Conservation (phyloP, 1,139 yeast genomes). For the Fermentozyma sake region DNA sequence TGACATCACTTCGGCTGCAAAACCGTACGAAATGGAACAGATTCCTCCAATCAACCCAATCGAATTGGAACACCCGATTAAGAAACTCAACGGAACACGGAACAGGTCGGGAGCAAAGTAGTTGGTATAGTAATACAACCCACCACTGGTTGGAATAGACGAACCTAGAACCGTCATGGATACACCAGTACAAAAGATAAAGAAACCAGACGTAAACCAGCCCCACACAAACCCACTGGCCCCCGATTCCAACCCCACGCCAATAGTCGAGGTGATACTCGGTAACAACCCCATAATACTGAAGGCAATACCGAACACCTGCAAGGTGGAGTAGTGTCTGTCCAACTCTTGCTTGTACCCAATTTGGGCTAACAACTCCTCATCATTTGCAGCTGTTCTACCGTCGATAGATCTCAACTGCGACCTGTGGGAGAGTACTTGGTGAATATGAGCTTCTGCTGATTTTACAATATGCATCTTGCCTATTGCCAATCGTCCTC, state of each 20-base stretch:
- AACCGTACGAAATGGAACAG: conserved; percentile 37
- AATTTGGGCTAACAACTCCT: conserved; percentile 46
- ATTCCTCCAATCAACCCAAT: conserved; percentile 34
- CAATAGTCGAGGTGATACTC: conserved; percentile 36
- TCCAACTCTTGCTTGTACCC: conserved; percentile 51
- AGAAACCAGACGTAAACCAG: conserved; percentile 59
- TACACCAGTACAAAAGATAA: conserved; percentile 53
- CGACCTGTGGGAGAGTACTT: conserved; percentile 7
- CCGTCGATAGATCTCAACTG: conserved; percentile 17
- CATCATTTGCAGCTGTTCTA: conserved; percentile 30
- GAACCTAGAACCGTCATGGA: conserved; percentile 66
- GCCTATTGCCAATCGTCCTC: too few species aligned
- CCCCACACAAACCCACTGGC: conserved; percentile 66
- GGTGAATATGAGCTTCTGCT: too few species aligned
- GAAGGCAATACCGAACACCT: conserved; percentile 51
- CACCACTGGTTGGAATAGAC: conserved; percentile 68
- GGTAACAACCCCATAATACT: conserved; percentile 52
- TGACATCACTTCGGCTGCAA: conserved; percentile 31
- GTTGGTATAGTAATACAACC: conserved; percentile 44
- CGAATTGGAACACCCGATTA: conserved; percentile 33
- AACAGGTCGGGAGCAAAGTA: conserved; percentile 30
- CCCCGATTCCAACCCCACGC: conserved; percentile 43
- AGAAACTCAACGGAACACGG: conserved; percentile 32
- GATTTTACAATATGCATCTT: too few species aligned
- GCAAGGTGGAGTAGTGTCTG: conserved; percentile 44